These are phyloP conservation scores for Myxozyma sirexii DNA, from an alignment of 805 yeast species.

Conservation along the genomic window DNA sequence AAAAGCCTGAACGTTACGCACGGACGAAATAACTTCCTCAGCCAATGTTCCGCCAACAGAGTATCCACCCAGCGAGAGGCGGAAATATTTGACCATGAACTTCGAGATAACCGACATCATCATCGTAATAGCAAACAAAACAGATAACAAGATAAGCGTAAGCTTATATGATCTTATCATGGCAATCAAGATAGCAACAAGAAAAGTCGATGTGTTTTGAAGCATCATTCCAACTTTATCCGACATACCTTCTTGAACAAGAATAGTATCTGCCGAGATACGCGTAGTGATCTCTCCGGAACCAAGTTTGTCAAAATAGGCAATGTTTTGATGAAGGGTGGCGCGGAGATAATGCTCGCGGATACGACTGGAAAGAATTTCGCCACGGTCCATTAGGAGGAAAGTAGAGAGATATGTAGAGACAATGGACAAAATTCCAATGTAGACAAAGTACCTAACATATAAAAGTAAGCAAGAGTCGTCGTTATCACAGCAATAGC, in stretches of 20 bases:
- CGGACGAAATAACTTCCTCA: constrained; percentile 47
- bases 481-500: no score
- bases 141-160: constrained; percentile 43
- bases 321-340: constrained; percentile 47
- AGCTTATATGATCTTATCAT: constrained; percentile 46
- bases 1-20: constrained; percentile 48
- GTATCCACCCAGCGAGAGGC: constrained; percentile 18
- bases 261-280: constrained; percentile 47
- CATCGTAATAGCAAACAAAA: constrained; percentile 42
- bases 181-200: constrained; percentile 46
- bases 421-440: constrained; percentile 42
- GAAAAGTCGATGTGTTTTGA: constrained; percentile 45
- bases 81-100: constrained; percentile 35
- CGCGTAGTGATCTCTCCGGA: constrained; percentile 49
- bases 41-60: constrained; percentile 43
- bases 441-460: constrained; percentile 44
- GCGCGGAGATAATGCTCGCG: constrained; percentile 45
- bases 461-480: not conserved
- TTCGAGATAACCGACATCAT: constrained; percentile 40
- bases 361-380: constrained; percentile 46
- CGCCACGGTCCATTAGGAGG: constrained; percentile 47
- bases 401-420: constrained; percentile 41
- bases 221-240: constrained; percentile 47
- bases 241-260: constrained; percentile 49
- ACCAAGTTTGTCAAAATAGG: constrained; percentile 48